Percentiles rank a stretch among this genome's conserved stretches.
phyloP scores from a whole-genome alignment of 345 rosid genomes.

The Clausena lansium region DNA sequence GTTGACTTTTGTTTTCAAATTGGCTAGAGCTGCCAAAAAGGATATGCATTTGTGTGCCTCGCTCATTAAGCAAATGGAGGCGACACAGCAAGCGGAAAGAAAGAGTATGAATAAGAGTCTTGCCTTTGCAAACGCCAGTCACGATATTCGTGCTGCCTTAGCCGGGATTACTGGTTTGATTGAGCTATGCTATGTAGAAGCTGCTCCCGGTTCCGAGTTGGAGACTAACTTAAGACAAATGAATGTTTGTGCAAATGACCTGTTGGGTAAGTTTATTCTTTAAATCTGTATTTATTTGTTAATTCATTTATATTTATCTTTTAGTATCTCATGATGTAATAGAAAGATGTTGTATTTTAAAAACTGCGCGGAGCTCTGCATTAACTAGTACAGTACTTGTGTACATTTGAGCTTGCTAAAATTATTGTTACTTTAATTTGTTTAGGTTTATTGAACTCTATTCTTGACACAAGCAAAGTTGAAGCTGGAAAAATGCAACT shows the following conservation, averaged over 20 bases:
- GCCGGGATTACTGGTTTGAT: constrained; percentile 64
- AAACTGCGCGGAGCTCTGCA: too few relatives aligned
- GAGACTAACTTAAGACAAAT: constrained; percentile 43
- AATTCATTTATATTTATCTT: too few relatives aligned
- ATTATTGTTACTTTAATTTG: neutral
- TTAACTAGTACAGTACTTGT: too few relatives aligned
- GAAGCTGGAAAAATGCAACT: constrained; percentile 81
- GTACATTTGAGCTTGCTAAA: neutral
- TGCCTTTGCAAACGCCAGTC: constrained; percentile 75
- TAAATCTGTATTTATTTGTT: neutral
- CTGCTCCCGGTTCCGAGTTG: constrained; percentile 40
- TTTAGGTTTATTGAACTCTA: constrained; percentile 58
- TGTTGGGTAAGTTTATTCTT: constrained; percentile 44
- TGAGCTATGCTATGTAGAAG: constrained; percentile 39
- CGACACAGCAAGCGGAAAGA: constrained; percentile 71
- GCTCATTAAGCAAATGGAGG: constrained; percentile 71
- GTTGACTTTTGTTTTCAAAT: constrained; percentile 33
- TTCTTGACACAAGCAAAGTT: constrained; percentile 77
- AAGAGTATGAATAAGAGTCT: constrained; percentile 75
- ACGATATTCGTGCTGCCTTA: constrained; percentile 65
- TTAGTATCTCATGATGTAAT: too few relatives aligned
- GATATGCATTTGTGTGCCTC: constrained; percentile 49
- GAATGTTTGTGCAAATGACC: constrained; percentile 46
- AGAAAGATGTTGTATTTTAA: too few relatives aligned
- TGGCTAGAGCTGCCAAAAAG: constrained; percentile 36